Evolutionary conservation across 371 early-diverging fungal species (phyloP), one percentile per base, ranked within the genome.

Genomic region (Syncephalis plumigaleata): DNA sequence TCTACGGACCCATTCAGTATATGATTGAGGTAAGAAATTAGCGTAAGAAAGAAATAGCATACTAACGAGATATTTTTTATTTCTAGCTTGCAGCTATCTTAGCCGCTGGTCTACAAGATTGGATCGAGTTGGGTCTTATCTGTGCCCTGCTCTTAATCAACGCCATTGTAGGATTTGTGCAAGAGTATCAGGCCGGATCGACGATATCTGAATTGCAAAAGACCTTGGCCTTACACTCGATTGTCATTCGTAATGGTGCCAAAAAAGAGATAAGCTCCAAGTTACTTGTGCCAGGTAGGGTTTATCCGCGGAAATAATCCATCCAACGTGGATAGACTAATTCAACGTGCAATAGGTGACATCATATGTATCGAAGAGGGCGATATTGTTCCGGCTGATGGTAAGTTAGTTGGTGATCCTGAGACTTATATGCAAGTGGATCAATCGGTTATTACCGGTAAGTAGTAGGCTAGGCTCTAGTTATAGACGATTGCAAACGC

Each of bases 341-440:
- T 42, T 18, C 9, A 16, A 9, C 11, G 16, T 42, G 18, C 3
- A 70, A 69, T 15, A 63, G 61, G n/a, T 70, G 93, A 96, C 54
- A 61, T 93, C 22, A 74, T 96, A 50, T 79, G 81, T 1, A 67
- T 93, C 3, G 77, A 87, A 39, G 60, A 90, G 31, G 97, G 97
- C 43, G 92, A 92, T 59, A 91, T 90, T 53, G 68, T 94, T 25
- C 91, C 93, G 26, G 97, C 94, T 9, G 96, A 95, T 55, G 79
- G 69, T 17, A 73, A 79, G 18, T 57, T 91, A 27, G 64, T 92
- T 45, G 91, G 93, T 2, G 64, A 88, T 36, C 7, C 4, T 31
- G 86, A 77, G 44, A 80, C 79, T 49, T 73, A 77, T 13, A 67
- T 92, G 31, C 75, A 82, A 52, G 75, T 95, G 37, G 97, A 96